phyloP scores from a whole-genome alignment of 768 basidiomycete genomes.

The Russula vinacea region DNA sequence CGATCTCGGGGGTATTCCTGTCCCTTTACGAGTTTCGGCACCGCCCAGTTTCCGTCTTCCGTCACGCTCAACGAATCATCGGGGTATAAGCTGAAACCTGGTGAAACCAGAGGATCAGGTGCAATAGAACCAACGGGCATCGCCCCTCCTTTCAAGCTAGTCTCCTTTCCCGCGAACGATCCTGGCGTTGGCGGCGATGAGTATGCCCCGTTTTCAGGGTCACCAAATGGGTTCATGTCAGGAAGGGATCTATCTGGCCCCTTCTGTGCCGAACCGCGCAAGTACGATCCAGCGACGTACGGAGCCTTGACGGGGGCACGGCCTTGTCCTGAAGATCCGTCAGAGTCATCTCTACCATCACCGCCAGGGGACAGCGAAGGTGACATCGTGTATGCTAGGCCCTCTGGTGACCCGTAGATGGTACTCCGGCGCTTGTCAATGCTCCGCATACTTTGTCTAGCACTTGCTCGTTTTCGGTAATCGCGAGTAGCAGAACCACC shows the following conservation, averaged over 20 bases:
- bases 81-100: slow-evolving; percentile 63
- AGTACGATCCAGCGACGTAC: slow-evolving; percentile 54
- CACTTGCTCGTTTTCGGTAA: slow-evolving; percentile 17
- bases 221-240: slow-evolving; percentile 37
- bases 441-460: slow-evolving; percentile 22
- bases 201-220: slow-evolving; percentile 34
- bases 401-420: slow-evolving; percentile 25
- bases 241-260: slow-evolving; percentile 31
- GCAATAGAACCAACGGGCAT: slow-evolving; percentile 39
- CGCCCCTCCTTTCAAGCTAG: slow-evolving; percentile 39
- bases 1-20: background rate
- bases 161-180: slow-evolving; percentile 39
- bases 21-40: slow-evolving; percentile 26
- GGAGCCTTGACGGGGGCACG: slow-evolving; percentile 68
- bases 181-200: slow-evolving; percentile 36
- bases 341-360: slow-evolving; percentile 32
- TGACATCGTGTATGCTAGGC: slow-evolving; percentile 30
- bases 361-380: slow-evolving; percentile 33
- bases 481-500: slow-evolving; percentile 9
- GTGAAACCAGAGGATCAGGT: slow-evolving; percentile 40
- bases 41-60: slow-evolving; percentile 38
- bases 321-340: slow-evolving; percentile 35
- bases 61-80: slow-evolving; percentile 69
- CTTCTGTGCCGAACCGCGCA: slow-evolving; percentile 49
- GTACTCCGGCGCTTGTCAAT: slow-evolving; percentile 26